These are phyloP conservation scores for Sporopachydermia quercuum DNA, from an alignment of 805 yeast genomes.

Conservation along the genomic window DNA sequence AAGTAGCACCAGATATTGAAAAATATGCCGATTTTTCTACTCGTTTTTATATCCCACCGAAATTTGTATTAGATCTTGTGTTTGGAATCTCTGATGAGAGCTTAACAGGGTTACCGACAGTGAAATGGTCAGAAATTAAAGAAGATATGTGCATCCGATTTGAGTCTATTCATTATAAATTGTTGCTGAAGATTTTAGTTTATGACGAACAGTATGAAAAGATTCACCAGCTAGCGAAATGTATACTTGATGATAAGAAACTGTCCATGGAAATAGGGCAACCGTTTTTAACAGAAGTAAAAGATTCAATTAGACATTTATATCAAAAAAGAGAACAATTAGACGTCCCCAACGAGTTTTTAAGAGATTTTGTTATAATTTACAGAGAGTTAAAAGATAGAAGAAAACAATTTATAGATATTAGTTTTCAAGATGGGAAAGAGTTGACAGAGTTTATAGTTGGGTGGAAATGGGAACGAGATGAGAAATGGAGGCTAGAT, in stretches of 20 bases:
- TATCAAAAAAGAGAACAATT: background rate
- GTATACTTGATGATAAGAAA: background rate
- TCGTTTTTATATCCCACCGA: background rate
- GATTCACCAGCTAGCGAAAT: background rate
- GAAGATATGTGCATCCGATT: background rate
- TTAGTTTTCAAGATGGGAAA: background rate
- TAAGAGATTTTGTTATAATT: background rate
- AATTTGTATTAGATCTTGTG: background rate
- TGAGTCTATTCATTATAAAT: background rate
- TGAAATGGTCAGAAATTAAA: background rate
- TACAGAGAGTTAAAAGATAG: background rate
- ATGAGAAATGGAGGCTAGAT: too few species aligned
- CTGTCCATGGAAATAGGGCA: background rate
- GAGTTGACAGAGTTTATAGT: background rate
- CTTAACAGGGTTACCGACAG: background rate
- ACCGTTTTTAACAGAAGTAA: background rate
- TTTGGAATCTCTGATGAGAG: background rate
- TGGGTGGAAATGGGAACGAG: background rate
- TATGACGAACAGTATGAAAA: background rate
- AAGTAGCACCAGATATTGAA: background rate
- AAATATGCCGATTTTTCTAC: background rate
- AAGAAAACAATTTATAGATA: background rate
- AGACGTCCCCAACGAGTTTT: background rate
- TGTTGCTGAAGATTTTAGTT: background rate
- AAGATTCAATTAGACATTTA: background rate